Conservation (phyloP, 2,329 filamentous ascomycete genomes). For the Davidsoniella australis region DNA sequence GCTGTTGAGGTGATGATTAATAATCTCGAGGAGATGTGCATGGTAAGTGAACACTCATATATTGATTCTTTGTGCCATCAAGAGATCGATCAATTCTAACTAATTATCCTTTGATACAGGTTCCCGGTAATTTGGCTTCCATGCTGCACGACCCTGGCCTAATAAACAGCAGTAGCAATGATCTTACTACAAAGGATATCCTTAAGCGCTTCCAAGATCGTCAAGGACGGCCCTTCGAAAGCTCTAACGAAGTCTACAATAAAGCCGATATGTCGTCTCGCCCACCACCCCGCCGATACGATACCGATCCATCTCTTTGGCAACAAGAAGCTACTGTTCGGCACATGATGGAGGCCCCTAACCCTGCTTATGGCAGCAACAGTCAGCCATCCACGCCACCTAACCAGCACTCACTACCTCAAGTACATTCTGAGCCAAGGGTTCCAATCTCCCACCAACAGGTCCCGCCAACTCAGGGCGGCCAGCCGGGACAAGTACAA, state of each 20-base stretch:
- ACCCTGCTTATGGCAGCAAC: slow-evolving; percentile 16
- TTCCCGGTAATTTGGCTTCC: slow-evolving; percentile 78
- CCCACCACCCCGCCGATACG: slow-evolving; percentile 47
- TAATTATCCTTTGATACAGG: slow-evolving; percentile 32
- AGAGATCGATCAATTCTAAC: background rate
- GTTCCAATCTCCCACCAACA: slow-evolving; percentile 8
- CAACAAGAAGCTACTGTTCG: slow-evolving; percentile 72
- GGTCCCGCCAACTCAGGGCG: slow-evolving; percentile 3
- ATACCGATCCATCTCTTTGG: slow-evolving; percentile 74
- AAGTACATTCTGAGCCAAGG: slow-evolving; percentile 9
- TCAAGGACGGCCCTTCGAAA: slow-evolving; percentile 35
- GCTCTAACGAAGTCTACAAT: slow-evolving; percentile 39
- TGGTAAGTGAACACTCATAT: slow-evolving; percentile 44
- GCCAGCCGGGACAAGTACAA: slow-evolving; percentile 2
- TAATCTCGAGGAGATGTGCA: slow-evolving; percentile 90
- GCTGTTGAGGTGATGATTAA: slow-evolving; percentile 83
- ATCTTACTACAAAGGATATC: slow-evolving; percentile 94
- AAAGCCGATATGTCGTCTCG: slow-evolving; percentile 39
- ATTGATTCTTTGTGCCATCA: slow-evolving; percentile 1
- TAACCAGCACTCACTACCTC: slow-evolving; percentile 11
- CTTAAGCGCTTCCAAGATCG: slow-evolving; percentile 84
- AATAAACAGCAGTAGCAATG: slow-evolving; percentile 56
- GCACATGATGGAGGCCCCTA: slow-evolving; percentile 41
- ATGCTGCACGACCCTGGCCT: slow-evolving; percentile 70
- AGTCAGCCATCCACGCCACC: slow-evolving; percentile 12